Conservation (phyloP, 768 basidiomycete genomes). For the Calocera viscosa region DNA sequence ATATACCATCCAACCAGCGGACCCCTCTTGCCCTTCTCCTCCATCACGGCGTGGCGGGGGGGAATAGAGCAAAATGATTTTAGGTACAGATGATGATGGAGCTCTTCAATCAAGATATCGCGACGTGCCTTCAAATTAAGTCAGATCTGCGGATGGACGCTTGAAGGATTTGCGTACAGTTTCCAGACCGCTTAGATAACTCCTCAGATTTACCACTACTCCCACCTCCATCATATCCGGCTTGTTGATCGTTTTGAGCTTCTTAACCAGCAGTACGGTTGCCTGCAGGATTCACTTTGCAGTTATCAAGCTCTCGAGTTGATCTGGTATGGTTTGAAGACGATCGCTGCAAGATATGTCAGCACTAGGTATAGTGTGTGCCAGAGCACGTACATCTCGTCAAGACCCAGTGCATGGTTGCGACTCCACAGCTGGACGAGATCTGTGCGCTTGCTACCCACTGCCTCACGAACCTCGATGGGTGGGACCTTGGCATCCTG, state of each 20-base stretch:
- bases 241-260: slow-evolving; percentile 81
- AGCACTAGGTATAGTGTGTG: neutral
- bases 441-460: slow-evolving; percentile 74
- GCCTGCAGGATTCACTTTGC: slow-evolving; percentile 90
- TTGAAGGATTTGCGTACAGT: slow-evolving; percentile 40
- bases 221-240: slow-evolving; percentile 90
- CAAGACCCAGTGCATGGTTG: slow-evolving; percentile 75
- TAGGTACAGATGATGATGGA: slow-evolving; percentile 93
- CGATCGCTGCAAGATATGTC: slow-evolving; percentile 50
- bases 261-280: slow-evolving; percentile 70
- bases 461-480: slow-evolving; percentile 63
- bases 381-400: slow-evolving; percentile 68
- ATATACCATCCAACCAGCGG: no score
- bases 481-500: slow-evolving; percentile 55
- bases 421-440: slow-evolving; percentile 81
- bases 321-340: slow-evolving; percentile 80
- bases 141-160: no score
- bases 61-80: slow-evolving; percentile 96
- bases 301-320: slow-evolving; percentile 84
- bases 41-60: no score
- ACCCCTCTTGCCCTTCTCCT: no score
- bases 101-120: slow-evolving; percentile 88
- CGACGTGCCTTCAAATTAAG: slow-evolving; percentile 87
- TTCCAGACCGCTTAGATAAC: slow-evolving; percentile 77
- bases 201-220: slow-evolving; percentile 77